Base-by-base conservation (phyloP, 306 rosid species). In the Carpinus fangiana region DNA sequence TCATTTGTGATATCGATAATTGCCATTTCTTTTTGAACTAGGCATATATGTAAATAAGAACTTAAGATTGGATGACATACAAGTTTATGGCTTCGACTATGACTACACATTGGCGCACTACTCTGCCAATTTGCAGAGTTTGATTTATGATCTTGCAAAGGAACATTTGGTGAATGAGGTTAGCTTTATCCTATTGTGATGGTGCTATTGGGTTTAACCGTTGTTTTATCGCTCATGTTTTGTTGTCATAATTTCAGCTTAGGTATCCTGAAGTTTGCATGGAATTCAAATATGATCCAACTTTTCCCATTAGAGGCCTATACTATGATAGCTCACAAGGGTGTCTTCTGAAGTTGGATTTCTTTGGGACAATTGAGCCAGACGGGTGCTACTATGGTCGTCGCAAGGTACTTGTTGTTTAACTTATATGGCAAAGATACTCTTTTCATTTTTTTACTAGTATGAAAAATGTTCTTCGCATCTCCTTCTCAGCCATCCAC, bases 91-190 rank as follows among this genome's bases (percentile, higher is more conserved):
- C 38, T 94, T 94, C 28, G 98, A 94, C 80, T 94, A 94, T 31
- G 98, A 94, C 85, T 94, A 92, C 90, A 94, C 98, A 4, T 83
- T 95, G 82, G 97, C 96, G 8, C 98, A 91, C 88, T 95, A 95
- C 90, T 92, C 97, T 1, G 34, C 92, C 7, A 60, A 91, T 81
- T 85, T 95, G 56, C 97, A 95, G 88, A 88, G 87, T 90, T 84
- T 95, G 89, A 95, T 95, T 56, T 95, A 92, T 80, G 97, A 95
- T 86, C 91, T 92, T 79, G 98, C 98, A 12, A 95, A 91, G 83
- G 90, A 90, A 80, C 90, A 88, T 61, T 66, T 95, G 91, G 98
- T 95, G 57, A 88, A 90, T 14, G 98, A 91, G 96, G 98, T 92
- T 70, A 79, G 91, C 78, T 73, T 73, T 36, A 7, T 28, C 43